Conservation (phyloP, 1,284 basidiomycete genomes). For the Melanopsichium pennsylvanicum region DNA sequence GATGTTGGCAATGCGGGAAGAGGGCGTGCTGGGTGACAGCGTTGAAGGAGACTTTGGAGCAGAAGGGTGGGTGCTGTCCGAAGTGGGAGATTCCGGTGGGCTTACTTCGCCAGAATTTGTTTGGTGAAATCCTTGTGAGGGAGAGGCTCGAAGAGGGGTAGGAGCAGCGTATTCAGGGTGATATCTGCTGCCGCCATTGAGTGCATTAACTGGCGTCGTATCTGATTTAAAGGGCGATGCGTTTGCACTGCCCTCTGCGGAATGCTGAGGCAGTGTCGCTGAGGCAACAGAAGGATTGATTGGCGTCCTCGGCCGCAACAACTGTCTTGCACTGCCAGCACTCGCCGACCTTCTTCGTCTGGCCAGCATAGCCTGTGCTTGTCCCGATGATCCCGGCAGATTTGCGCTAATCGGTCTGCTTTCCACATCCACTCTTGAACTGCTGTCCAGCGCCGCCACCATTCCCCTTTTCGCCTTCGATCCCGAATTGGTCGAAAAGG, state of each 20-base stretch:
- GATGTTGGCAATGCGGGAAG: neutral
- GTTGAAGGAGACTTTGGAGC: neutral
- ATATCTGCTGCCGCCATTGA: neutral
- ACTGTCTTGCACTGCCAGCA: slow-evolving; percentile 27
- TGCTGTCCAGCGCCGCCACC: slow-evolving; percentile 4
- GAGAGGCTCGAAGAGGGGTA: neutral
- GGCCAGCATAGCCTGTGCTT: slow-evolving; percentile 15
- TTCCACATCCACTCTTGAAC: no score
- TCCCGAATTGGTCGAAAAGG: slow-evolving; percentile 30
- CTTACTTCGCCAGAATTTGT: neutral
- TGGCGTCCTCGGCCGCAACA: slow-evolving; percentile 26
- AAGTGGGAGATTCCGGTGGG: slow-evolving; percentile 12
- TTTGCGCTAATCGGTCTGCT: no score
- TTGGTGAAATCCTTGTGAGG: neutral
- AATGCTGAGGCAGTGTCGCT: neutral
- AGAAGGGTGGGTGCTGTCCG: slow-evolving; percentile 18
- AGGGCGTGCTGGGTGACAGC: neutral
- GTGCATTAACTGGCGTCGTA: no score
- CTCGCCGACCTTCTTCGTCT: slow-evolving; percentile 22
- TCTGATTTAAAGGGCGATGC: neutral
- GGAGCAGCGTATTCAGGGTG: neutral
- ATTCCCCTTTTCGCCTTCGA: slow-evolving; percentile 30
- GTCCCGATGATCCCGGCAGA: slow-evolving; percentile 8
- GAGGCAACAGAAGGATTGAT: slow-evolving; percentile 4
- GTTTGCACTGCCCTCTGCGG: neutral